Evolutionary conservation across 225 moss, liverwort and hornwort genomes (phyloP).

Genomic region (Straminergon stramineum): DNA sequence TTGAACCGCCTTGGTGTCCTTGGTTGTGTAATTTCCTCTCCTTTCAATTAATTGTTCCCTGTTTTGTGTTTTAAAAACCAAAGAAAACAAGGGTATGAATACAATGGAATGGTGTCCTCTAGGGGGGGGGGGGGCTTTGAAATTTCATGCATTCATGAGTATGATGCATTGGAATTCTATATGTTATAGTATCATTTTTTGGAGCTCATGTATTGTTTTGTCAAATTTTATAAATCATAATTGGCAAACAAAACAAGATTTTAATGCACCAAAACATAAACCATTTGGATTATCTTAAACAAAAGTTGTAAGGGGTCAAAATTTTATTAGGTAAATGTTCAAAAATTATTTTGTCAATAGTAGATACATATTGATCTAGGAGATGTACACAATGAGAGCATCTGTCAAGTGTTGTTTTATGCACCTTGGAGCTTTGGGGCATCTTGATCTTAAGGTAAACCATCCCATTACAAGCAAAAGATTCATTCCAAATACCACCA

Average conservation of each 20-base stretch:
- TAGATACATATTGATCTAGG: background rate
- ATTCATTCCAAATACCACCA: background rate
- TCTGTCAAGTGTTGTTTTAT: background rate
- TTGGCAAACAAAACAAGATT: background rate
- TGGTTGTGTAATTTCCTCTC: too few species aligned
- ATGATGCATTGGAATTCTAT: background rate
- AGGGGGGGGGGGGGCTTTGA: fast-evolving
- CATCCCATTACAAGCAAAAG: background rate
- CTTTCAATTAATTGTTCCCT: too few species aligned
- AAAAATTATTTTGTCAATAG: background rate
- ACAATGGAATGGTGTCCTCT: fast-evolving
- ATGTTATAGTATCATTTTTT: background rate
- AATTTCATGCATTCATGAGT: background rate
- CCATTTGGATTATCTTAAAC: background rate
- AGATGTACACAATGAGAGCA: background rate
- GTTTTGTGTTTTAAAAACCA: too few species aligned
- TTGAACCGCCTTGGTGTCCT: too few species aligned
- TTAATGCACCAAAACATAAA: background rate
- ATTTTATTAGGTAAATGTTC: background rate
- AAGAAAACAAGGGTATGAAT: too few species aligned
- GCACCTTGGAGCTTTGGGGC: background rate
- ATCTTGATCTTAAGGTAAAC: background rate
- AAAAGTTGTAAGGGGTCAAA: background rate
- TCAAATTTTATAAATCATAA: background rate
- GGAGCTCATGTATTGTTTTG: background rate